Evolutionary conservation across 2,329 filamentous ascomycete genomes (phyloP).

Genomic region (Onygena corvina): DNA sequence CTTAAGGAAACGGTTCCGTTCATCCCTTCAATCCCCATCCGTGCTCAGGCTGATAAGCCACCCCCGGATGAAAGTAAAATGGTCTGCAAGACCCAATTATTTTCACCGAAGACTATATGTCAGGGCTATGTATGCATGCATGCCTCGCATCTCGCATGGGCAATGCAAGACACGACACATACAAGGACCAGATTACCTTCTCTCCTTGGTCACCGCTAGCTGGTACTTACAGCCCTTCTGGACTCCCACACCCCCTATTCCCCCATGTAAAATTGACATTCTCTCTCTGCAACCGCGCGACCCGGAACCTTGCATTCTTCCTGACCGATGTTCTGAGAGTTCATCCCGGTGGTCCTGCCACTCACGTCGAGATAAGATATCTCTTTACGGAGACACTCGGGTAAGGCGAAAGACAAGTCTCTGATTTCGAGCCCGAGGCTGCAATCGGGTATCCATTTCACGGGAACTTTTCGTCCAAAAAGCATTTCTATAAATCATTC

Average conservation of each 20-base stretch:
- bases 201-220: background rate
- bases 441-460: background rate
- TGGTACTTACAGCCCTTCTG: background rate
- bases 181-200: background rate
- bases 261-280: background rate
- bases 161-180: slow-evolving; percentile 3
- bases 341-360: background rate
- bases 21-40: background rate
- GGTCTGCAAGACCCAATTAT: background rate
- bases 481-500: background rate
- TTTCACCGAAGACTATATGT: background rate
- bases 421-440: slow-evolving; percentile 1
- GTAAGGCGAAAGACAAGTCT: background rate
- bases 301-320: background rate
- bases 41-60: background rate
- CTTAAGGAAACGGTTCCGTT: background rate
- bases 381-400: background rate
- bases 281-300: background rate
- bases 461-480: background rate
- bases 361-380: background rate
- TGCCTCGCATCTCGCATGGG: slow-evolving; percentile 4
- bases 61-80: slow-evolving; percentile 2
- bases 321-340: background rate
- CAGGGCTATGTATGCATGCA: slow-evolving; percentile 4
- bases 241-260: background rate